These are phyloP conservation scores for Spencermartinsiella europaea DNA, from an alignment of 805 yeast species.

Conservation along the genomic window DNA sequence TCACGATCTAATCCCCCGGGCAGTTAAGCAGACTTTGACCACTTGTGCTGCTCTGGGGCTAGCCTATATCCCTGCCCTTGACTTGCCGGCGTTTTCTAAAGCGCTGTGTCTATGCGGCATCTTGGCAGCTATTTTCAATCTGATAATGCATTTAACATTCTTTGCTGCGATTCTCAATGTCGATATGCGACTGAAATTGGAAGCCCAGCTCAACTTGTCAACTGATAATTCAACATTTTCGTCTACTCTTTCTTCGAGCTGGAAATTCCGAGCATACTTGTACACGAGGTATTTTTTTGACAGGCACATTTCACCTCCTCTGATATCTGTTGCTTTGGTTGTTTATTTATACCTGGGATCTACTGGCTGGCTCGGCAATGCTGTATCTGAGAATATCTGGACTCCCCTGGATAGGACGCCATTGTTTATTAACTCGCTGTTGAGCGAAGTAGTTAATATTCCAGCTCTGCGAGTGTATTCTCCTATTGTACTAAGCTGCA, in stretches of 20 bases:
- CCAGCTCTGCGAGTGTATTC: neutral
- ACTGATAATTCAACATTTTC: neutral
- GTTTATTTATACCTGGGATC: neutral
- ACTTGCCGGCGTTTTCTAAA: conserved; percentile 21
- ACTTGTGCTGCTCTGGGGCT: neutral
- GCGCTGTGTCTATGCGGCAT: conserved; percentile 44
- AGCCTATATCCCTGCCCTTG: neutral
- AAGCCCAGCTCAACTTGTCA: neutral
- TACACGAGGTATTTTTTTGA: neutral
- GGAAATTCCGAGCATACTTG: neutral
- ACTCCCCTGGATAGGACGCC: neutral
- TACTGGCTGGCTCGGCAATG: neutral
- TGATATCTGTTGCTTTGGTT: neutral
- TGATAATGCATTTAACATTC: conserved; percentile 56
- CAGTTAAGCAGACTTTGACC: neutral
- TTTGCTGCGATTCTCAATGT: conserved; percentile 61
- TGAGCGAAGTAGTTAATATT: neutral
- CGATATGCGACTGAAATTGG: conserved; percentile 44
- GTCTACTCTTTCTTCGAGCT: neutral
- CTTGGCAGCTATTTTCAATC: conserved; percentile 51
- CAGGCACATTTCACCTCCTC: neutral
- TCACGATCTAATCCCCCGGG: neutral
- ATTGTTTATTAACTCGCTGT: neutral
- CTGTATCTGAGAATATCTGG: neutral
- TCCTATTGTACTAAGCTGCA: neutral